Evolutionary conservation across 2,329 filamentous ascomycete species (phyloP).

Genomic region (Canariomyces notabilis): DNA sequence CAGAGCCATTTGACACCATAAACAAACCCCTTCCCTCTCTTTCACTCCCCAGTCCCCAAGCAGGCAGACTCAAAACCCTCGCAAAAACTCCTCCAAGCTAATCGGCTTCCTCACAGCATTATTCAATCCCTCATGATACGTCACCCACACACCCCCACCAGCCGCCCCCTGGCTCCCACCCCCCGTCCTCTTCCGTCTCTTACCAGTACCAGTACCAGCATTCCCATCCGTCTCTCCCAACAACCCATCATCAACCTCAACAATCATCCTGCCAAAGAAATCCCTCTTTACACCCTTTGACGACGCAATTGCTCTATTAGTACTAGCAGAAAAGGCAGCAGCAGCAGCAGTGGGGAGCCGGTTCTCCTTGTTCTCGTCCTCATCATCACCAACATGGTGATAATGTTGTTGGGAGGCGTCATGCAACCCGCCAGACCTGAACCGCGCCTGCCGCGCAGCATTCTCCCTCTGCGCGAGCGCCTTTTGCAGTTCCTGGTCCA

Average conservation of each 20-base stretch:
- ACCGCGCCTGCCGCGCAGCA: conserved; percentile 60
- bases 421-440: conserved; percentile 31
- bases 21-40: too few relatives aligned
- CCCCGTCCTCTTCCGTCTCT: conserved; percentile 41
- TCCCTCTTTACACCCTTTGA: conserved; percentile 60
- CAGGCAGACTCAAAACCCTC: conserved; percentile 51
- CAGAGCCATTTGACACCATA: too few relatives aligned
- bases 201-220: conserved; percentile 27
- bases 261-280: conserved; percentile 77
- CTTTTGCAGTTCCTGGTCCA: conserved; percentile 83
- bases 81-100: conserved; percentile 72
- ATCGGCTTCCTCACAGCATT: conserved; percentile 90
- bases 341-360: conserved; percentile 2
- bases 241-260: conserved; percentile 31
- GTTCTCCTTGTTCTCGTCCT: conserved; percentile 39
- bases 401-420: conserved; percentile 27
- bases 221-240: conserved; percentile 40
- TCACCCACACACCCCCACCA: conserved; percentile 65
- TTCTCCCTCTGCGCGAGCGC: conserved; percentile 63
- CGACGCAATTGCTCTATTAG: conserved; percentile 15
- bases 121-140: conserved; percentile 82
- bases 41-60: too few relatives aligned
- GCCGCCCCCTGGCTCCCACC: too few relatives aligned
- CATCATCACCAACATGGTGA: conserved; percentile 18
- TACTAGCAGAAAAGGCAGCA: background rate